Evolutionary conservation across 139 green algal genomes (phyloP).

Genomic region (Coccomyxa sp.): DNA sequence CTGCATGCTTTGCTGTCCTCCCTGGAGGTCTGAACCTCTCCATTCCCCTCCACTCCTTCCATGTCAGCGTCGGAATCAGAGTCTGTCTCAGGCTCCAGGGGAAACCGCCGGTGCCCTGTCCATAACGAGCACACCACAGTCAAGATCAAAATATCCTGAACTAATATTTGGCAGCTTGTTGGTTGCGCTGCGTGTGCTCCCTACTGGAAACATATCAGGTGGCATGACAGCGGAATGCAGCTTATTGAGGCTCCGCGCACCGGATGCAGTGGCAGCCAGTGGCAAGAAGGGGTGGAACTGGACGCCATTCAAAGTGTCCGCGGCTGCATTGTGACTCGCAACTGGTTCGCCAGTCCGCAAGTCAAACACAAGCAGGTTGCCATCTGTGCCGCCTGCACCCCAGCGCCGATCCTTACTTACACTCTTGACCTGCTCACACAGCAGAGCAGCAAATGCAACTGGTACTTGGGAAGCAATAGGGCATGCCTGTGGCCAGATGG

Average conservation of each 20-base stretch:
- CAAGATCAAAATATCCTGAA: neutral
- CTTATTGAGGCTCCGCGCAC: conserved; percentile 9
- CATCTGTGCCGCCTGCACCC: conserved; percentile 43
- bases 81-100: conserved; percentile 11
- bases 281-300: conserved; percentile 69
- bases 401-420: neutral
- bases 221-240: neutral
- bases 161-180: neutral
- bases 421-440: neutral
- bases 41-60: neutral
- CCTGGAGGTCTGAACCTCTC: neutral
- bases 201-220: neutral
- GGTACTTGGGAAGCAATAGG: neutral
- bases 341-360: conserved; percentile 51
- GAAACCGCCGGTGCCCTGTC: conserved; percentile 30
- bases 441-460: neutral
- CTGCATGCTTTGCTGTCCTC: neutral
- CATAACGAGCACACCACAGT: neutral
- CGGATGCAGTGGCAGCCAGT: conserved; percentile 68
- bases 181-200: neutral
- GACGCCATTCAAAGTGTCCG: conserved; percentile 79
- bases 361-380: conserved; percentile 63
- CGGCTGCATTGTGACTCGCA: conserved; percentile 29
- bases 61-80: conserved; percentile 1
- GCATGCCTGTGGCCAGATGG: conserved; percentile 68